These are phyloP conservation scores for Globisporangium paroecandrum DNA, from an alignment of 352 stramenopile genomes.

Conservation along the genomic window DNA sequence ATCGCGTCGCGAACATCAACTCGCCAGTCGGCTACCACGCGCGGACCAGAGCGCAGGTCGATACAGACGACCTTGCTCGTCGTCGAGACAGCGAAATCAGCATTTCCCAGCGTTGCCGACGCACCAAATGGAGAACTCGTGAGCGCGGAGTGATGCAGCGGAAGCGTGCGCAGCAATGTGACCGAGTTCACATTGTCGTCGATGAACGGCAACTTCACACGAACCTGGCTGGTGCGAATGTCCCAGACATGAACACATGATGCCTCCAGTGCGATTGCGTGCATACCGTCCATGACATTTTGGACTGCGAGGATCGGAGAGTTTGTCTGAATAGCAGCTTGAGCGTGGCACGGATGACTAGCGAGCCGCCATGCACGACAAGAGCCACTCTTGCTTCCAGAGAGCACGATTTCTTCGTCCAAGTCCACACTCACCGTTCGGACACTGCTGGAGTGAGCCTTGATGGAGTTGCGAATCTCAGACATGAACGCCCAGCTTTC, in stretches of 20 bases:
- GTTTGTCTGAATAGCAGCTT: slow-evolving; percentile 25
- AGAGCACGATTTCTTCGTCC: slow-evolving; percentile 61
- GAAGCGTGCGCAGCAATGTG: slow-evolving; percentile 22
- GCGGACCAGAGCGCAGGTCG: slow-evolving; percentile 40
- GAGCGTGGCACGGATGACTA: slow-evolving; percentile 33
- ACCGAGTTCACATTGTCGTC: slow-evolving; percentile 47
- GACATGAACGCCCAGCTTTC: slow-evolving; percentile 27
- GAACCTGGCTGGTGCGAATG: slow-evolving; percentile 55
- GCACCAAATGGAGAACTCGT: slow-evolving; percentile 2
- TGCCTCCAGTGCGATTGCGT: slow-evolving; percentile 39
- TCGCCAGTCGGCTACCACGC: slow-evolving; percentile 62
- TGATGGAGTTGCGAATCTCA: slow-evolving; percentile 54
- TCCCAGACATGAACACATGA: slow-evolving; percentile 65
- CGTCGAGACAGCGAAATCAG: slow-evolving; percentile 56
- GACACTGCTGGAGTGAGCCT: slow-evolving; percentile 62
- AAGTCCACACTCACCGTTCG: slow-evolving; percentile 49
- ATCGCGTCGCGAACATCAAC: slow-evolving; percentile 39
- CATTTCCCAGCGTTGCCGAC: slow-evolving; percentile 14
- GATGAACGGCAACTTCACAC: slow-evolving; percentile 50
- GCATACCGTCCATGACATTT: slow-evolving; percentile 26
- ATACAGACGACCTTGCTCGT: slow-evolving; percentile 41
- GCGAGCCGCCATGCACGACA: slow-evolving; percentile 68
- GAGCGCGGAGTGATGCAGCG: slow-evolving; percentile 11
- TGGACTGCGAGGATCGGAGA: slow-evolving; percentile 25
- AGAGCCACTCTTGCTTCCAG: slow-evolving; percentile 70